phyloP scores from a whole-genome alignment of 352 stramenopile species.

The Pythium volutum region DNA sequence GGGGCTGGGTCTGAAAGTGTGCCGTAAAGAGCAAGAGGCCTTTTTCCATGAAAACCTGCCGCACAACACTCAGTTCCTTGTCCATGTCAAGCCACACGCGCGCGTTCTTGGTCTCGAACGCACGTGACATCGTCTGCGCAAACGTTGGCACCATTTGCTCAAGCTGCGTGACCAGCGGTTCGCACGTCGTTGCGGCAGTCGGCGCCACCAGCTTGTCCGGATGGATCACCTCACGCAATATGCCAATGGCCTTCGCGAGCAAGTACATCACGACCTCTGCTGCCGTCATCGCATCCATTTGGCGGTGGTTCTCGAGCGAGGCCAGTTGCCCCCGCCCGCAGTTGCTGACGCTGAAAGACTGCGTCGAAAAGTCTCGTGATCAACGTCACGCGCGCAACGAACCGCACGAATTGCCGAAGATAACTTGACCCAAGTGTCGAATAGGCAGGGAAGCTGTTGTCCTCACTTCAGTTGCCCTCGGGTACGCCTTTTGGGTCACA shows the following conservation, averaged over 20 bases:
- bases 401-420: constrained; percentile 6
- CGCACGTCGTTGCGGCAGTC: neutral
- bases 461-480: too few relatives aligned
- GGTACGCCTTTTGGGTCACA: too few relatives aligned
- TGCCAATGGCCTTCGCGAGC: constrained; percentile 1
- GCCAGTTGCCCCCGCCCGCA: neutral
- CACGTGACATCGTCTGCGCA: constrained; percentile 1
- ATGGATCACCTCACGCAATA: constrained; percentile 21
- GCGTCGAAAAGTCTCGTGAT: constrained; percentile 1
- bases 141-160: constrained; percentile 14
- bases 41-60: constrained; percentile 13
- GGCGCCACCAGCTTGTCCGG: constrained; percentile 16
- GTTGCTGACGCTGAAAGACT: neutral
- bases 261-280: constrained; percentile 7
- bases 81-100: constrained; percentile 16
- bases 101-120: constrained; percentile 19
- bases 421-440: constrained; percentile 17
- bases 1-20: constrained; percentile 21
- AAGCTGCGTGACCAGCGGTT: constrained; percentile 19
- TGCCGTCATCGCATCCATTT: neutral
- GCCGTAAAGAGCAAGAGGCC: constrained; percentile 16
- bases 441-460: constrained; percentile 19
- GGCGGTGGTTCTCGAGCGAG: constrained; percentile 13
- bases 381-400: constrained; percentile 3
- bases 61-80: neutral